Base-by-base conservation (phyloP, 2,329 filamentous ascomycete genomes). In the Penicillium digitatum region DNA sequence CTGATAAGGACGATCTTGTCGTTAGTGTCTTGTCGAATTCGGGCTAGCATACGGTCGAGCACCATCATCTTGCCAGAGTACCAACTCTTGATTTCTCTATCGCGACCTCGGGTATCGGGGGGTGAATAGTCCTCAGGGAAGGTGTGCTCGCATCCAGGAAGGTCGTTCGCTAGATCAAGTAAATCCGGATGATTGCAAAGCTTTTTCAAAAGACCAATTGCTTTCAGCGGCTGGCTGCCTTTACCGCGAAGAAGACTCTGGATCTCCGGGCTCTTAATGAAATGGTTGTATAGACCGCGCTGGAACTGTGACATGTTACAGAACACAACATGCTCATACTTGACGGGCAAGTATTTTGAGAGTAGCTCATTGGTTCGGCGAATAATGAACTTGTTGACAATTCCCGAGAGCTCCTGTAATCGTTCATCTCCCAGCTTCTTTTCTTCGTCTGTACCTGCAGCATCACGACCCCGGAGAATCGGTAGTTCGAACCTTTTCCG, bases 1-100 rank as follows among this genome's bases (percentile, higher is more conserved):
- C 90, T 96, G 73, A 99, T 99, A 54, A 99, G 83, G 12, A 99
- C 94, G 66, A 99, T 99, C 75, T 99, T 99, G 81, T 99, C 94
- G 66, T 96, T 96, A 0, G 94, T 97, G 67, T 97, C 93, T 66
- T 92, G 87, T 16, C 90, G 89, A 64, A 99, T 99, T 27, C 93
- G 88, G 32, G 92, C 90, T 47, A 99, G 84, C 95, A 99, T 99
- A 54, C 92, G 87, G 69, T 96, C 94, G n/a, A 99, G 83, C 3
- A 99, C 94, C 66, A 90, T 86, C 91, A 99, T 96, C 74, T 99
- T 99, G 46, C 94, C 95, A 2, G 92, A 96, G 71, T 96, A 96
- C 89, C 89, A 96, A 1, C 91, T 84, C 72, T 94, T 96, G 66
- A 97, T 80, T 60, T 99, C 94, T 38, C 94, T 85, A 70, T 97